A percentile compares a stretch with the other conserved stretches of the same genome.
These are phyloP conservation scores for Epichloe aotearoae DNA, from an alignment of 2,329 filamentous ascomycete species.

Conservation along the genomic window DNA sequence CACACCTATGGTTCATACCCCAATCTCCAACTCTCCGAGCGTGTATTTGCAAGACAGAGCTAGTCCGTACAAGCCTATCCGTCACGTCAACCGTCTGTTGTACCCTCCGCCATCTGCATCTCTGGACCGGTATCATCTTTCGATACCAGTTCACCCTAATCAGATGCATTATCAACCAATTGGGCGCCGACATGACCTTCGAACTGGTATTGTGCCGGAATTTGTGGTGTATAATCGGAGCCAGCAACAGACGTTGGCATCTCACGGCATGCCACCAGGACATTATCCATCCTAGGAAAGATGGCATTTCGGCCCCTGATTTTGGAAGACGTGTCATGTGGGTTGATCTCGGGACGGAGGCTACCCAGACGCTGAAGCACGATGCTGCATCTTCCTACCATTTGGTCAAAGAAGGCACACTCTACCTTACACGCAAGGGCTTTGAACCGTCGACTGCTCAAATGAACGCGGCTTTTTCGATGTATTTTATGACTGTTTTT, in stretches of 20 bases:
- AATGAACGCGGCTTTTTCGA: neutral
- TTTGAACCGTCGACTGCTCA: neutral
- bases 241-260: constrained; percentile 15
- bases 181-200: constrained; percentile 53
- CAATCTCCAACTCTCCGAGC: constrained; percentile 70
- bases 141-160: constrained; percentile 43
- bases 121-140: constrained; percentile 58
- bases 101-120: constrained; percentile 74
- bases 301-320: constrained; percentile 8
- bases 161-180: constrained; percentile 78
- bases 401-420: too few species aligned
- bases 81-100: constrained; percentile 79
- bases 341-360: too few species aligned
- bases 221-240: constrained; percentile 28
- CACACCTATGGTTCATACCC: constrained; percentile 45
- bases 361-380: neutral
- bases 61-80: constrained; percentile 85
- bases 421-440: neutral
- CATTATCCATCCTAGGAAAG: constrained; percentile 23
- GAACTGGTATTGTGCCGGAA: constrained; percentile 58
- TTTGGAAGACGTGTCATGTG: neutral
- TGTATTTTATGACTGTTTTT: constrained; percentile 8
- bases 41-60: constrained; percentile 77
- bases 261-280: constrained; percentile 18
- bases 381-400: neutral